Evolutionary conservation across 352 stramenopile genomes (phyloP), one percentile per base, ranked within the genome.

Genomic region (Thalassiosira gravida): DNA sequence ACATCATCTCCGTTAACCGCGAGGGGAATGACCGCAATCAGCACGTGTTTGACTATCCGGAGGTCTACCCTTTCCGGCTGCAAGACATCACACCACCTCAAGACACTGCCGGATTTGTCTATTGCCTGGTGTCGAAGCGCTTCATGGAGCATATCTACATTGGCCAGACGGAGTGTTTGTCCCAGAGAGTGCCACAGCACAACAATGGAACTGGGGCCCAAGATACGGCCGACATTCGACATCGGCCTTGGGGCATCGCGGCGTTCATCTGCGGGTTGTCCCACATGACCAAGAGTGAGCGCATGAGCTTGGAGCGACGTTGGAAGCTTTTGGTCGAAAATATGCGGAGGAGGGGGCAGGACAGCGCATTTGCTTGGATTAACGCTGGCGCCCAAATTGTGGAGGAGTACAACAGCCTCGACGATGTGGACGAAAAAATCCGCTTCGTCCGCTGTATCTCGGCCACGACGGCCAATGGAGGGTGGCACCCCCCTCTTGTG

Each of bases 251-350:
- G 39, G 39, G 18, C 3, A 13, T 76, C 9, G 55, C 37, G 13
- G 56, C 24, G 20, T 76, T 59, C 24, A 76, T 68, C 30, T 68
- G 37, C 22, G 67, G 67, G 1, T 42, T 76, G 20, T 61, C 67
- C 39, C 55, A 61, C 20, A 66, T 61, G 37, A 18, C 9, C 2
- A 67, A 18, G 20, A 30, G 2, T 1, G 25, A 58, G 0, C 18
- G 16, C 2, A 49, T 2, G 16, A 49, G 42, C 16, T 49, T 44
- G 35, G 35, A 44, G 35, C 35, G 35, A 13, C 35, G 35, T 44
- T 44, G 35, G 35, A 44, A 44, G 13, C 35, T 44, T 13, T 44
- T 44, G 35, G 35, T 44, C 13, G 35, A 44, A 13, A 44, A 44
- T 44, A 13, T 44, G 35, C 6, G 13, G 35, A 44, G 35, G 35